phyloP scores from a whole-genome alignment of 2,329 filamentous ascomycete species.

The Colletotrichum liaoningense region DNA sequence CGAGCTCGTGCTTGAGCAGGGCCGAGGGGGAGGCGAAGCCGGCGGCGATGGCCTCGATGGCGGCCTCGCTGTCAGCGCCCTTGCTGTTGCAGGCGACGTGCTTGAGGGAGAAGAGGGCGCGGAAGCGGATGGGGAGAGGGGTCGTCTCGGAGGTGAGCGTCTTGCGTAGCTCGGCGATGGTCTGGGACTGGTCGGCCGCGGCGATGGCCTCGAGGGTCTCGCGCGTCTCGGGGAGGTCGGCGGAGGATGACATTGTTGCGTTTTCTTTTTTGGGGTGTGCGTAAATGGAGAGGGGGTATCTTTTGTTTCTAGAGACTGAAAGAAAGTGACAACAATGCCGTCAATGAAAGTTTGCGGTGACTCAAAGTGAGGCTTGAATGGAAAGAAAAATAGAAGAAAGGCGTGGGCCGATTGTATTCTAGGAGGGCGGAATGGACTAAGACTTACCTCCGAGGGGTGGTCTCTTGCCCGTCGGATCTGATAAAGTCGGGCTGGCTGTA shows the following conservation, averaged over 20 bases:
- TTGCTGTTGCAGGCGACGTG: conserved; percentile 80
- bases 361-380: background rate
- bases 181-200: conserved; percentile 36
- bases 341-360: background rate
- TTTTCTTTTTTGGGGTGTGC: background rate
- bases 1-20: conserved; percentile 94
- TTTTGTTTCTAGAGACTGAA: background rate
- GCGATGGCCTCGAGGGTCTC: conserved; percentile 33
- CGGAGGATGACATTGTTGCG: conserved; percentile 40
- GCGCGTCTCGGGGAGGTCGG: conserved; percentile 34
- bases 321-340: background rate
- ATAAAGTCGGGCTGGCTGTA: conserved; percentile 23
- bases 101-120: conserved; percentile 97
- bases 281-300: conserved; percentile 12
- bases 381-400: background rate
- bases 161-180: conserved; percentile 74
- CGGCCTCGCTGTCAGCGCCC: conserved; percentile 68
- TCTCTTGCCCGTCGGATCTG: conserved; percentile 23
- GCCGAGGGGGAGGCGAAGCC: conserved; percentile 88
- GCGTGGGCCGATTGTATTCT: conserved; percentile 24
- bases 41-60: conserved; percentile 86
- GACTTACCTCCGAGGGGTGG: conserved; percentile 31
- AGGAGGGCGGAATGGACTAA: conserved; percentile 11
- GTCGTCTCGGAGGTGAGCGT: conserved; percentile 84
- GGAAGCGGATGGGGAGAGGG: conserved; percentile 89